Conservation (phyloP, 2,329 filamentous ascomycete species). For the Exophiala sp. region DNA sequence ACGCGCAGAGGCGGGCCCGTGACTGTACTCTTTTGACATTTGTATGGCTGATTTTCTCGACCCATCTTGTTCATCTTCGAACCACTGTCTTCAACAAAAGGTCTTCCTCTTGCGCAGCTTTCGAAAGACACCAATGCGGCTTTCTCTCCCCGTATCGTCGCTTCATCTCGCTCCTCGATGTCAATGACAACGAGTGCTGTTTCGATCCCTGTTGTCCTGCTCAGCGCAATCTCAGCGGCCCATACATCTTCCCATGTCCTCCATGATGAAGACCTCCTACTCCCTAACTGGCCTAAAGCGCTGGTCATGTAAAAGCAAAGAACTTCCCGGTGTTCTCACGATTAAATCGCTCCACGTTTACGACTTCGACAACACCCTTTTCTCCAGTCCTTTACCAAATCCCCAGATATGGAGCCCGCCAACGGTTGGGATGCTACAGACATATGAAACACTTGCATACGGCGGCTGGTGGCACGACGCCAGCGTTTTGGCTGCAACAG, state of each 20-base stretch:
- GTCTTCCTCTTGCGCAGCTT: too few species aligned
- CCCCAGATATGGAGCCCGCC: conserved; percentile 77
- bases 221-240: not conserved
- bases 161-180: too few species aligned
- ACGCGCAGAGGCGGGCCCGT: too few species aligned
- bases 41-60: too few species aligned
- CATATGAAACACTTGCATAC: conserved; percentile 70
- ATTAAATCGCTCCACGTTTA: conserved; percentile 87
- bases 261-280: conserved; percentile 29
- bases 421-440: conserved; percentile 73
- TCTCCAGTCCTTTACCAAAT: conserved; percentile 87
- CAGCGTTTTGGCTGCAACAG: conserved; percentile 79
- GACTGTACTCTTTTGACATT: too few species aligned
- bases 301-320: conserved; percentile 71
- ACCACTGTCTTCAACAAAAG: too few species aligned
- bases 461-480: conserved; percentile 98
- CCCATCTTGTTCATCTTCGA: too few species aligned
- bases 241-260: not conserved
- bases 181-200: not conserved
- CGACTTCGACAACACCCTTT: conserved; percentile 97
- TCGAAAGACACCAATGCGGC: not conserved
- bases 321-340: conserved; percentile 63
- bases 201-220: not conserved
- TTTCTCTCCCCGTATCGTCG: not conserved
- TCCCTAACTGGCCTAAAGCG: conserved; percentile 74